Evolutionary conservation across 768 basidiomycete genomes (phyloP).

Genomic region (Leucogyrophana mollusca): DNA sequence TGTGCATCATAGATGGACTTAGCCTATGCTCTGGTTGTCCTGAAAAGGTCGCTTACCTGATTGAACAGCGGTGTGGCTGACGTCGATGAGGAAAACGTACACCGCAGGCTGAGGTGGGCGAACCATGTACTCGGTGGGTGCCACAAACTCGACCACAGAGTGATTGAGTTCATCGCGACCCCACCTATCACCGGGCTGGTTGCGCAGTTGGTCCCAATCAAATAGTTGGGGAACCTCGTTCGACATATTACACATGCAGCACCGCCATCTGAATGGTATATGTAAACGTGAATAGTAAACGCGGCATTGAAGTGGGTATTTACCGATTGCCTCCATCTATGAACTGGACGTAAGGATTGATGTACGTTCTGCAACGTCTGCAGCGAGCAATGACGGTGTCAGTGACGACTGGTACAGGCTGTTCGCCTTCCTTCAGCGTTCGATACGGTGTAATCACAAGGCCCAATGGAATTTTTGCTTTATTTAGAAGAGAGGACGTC

Average conservation of each 20-base stretch:
- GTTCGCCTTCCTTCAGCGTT: conserved; percentile 78
- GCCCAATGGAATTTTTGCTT: conserved; percentile 88
- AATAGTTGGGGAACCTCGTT: conserved; percentile 98
- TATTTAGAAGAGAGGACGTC: conserved; percentile 80
- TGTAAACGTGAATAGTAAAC: not conserved
- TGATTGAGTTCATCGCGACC: conserved; percentile 89
- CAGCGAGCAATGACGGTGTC: conserved; percentile 97
- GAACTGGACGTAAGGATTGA: conserved; percentile 97
- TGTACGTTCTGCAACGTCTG: conserved; percentile 93
- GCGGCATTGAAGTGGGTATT: conserved; percentile 16
- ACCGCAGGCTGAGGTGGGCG: conserved; percentile 97
- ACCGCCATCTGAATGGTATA: conserved; percentile 73
- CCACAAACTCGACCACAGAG: conserved; percentile 94
- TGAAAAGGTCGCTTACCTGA: conserved; percentile 52
- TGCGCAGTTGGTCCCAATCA: conserved; percentile 94
- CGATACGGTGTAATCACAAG: conserved; percentile 91
- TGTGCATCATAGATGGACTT: conserved; percentile 22
- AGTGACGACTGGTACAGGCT: conserved; percentile 83
- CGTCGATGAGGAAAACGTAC: conserved; percentile 96
- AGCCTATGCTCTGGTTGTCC: not conserved
- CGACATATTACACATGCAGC: conserved; percentile 97
- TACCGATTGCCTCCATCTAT: conserved; percentile 95
- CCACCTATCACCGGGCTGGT: conserved; percentile 96
- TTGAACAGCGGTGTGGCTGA: conserved; percentile 88
- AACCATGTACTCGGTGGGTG: conserved; percentile 99